Base-by-base conservation (phyloP, 345 rosid species). In the Populus ilicifolia region DNA sequence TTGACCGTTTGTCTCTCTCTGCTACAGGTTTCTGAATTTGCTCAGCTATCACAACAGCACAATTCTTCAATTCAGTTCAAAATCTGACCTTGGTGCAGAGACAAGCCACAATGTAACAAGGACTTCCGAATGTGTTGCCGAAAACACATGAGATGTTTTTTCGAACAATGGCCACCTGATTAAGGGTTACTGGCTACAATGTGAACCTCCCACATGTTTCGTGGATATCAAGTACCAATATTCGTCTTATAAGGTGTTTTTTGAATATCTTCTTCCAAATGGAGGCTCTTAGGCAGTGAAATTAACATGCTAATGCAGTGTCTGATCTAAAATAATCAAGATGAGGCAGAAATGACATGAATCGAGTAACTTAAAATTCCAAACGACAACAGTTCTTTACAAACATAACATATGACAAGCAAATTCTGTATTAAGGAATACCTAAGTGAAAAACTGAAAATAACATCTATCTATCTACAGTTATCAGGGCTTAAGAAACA, bases 391-490 rank as follows among this genome's bases (percentile, higher is more conserved):
- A 11, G 23, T 71, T 48, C 59, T 46, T 46, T 8, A 30, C 35
- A 52, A 4, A 29, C 14, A 18, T 17, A 20, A 17, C 12, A 27
- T 27, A 41, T 8, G 5, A 62, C 25, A 62, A 27, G 36, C 27
- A 41, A 13, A 7, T 4, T 5, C 14, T 38, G 62, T 3, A 41
- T 73, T 29, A 39, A 62, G 56, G 52, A 62, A 59, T 18, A 29
- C 35, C 64, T 3, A 23, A 14, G 59, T 65, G 21, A 16, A 76
- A 36, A 67, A 39, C 17, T 67, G 52, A 38, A 52, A 14, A 17
- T 11, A 52, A 39, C 72, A 52, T 8, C 39, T 76, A 17, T 67
- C 30, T n/a, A 76, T 76, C 20, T 44, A 67, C 73, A 21, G 30
- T 17, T 75, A 21, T n/a, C 41, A 2, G 5, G n/a, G 67, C 67